Evolutionary conservation across 768 basidiomycete genomes (phyloP), one percentile per base, ranked within the genome.

Genomic region (Boletus speciosus): DNA sequence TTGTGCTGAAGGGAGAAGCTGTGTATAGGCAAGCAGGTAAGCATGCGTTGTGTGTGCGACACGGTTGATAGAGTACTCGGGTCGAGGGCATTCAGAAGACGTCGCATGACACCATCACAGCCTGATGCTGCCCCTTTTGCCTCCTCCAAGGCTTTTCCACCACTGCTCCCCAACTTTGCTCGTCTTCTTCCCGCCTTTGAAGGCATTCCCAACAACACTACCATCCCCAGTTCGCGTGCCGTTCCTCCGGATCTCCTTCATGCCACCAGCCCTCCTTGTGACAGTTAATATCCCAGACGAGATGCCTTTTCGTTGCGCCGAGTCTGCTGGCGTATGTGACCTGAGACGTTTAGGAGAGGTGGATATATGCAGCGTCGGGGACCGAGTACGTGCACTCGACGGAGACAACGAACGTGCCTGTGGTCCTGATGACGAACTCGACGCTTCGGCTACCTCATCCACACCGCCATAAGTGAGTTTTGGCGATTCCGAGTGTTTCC

Each of bases 201-300:
- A 19, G 32, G 15, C 19, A 15, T 45, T 37, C 15, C 32, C 16
- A 21, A 19, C 29, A 2, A 34, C 19, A 1, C 4, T 32, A 4
- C 19, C 19, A 23, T 35, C 36, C 25, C 23, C 3, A 1, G 4
- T 25, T 29, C 19, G 46, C 37, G 6, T 5, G 38, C 55, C 51
- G 50, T 53, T 57, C 48, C 43, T 51, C n/a, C 15, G 49, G 8
- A 63, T 32, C 52, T 59, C 53, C 32, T 57, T 57, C 34, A 5
- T 21, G 27, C 56, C 58, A 35, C 40, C 42, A 0, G 48, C 58
- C 34, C 69, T 73, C 47, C 70, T 74, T 7, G 79, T 70, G 29
- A 85, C 66, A 0, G 78, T 83, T 14, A 79, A 79, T 46, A 85
- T 63, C 3, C 85, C 84, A 0, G 83, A 86, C 54, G 84, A 86